Conservation (phyloP, 1,139 yeast species). For the Kazachstania sp. region DNA sequence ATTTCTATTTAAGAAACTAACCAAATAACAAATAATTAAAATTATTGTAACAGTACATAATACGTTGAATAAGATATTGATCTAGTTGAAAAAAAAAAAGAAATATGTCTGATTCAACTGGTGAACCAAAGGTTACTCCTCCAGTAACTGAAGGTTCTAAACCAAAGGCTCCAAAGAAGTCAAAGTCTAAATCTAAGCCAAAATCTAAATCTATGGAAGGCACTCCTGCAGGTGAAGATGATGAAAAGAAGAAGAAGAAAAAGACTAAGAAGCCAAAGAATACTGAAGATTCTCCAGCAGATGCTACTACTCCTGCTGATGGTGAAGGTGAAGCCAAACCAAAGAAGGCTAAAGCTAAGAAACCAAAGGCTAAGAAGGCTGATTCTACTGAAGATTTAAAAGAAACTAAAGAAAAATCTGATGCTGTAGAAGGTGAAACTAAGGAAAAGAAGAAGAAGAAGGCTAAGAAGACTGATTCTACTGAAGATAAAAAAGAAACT, state of each 20-base stretch:
- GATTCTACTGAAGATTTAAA: background rate
- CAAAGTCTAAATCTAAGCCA: background rate
- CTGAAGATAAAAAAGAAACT: background rate
- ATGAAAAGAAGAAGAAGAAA: conserved; percentile 2
- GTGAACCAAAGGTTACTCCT: background rate
- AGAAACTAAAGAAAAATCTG: background rate
- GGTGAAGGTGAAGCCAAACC: background rate
- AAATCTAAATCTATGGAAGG: background rate
- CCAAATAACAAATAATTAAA: too few relatives aligned
- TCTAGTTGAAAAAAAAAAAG: background rate
- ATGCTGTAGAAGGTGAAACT: background rate
- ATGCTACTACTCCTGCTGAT: background rate
- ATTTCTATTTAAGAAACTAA: too few relatives aligned
- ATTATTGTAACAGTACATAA: too few relatives aligned
- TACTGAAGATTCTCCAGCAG: background rate
- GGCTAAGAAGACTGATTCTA: background rate
- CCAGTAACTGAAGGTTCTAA: background rate
- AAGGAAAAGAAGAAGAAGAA: background rate
- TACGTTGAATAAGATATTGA: background rate
- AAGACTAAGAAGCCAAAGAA: conserved; percentile 1
- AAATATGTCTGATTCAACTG: background rate
- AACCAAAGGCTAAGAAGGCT: conserved; percentile 2
- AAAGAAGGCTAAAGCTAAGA: background rate
- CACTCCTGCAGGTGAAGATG: background rate
- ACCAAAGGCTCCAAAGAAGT: background rate